Base-by-base conservation (phyloP, 495 filamentous ascomycete genomes). In the Trichocladium uniseriatum region DNA sequence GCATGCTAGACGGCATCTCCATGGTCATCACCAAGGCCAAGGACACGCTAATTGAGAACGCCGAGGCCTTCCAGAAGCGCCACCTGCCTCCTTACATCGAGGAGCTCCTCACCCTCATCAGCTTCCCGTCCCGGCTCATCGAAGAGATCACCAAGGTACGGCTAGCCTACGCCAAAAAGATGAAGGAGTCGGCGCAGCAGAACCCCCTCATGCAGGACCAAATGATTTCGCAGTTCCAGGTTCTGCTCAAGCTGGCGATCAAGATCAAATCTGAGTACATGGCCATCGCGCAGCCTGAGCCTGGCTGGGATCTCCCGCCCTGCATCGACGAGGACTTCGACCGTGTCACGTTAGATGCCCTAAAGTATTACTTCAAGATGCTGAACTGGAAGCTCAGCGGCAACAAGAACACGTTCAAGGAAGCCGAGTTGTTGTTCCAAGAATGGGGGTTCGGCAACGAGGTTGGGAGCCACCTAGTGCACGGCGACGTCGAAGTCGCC, bases 371-470 rank as follows among this genome's bases (percentile, higher is more conserved):
- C 63, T 97, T 98, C 73, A 86, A 88, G 56, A 84, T 98, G 70
- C 72, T 98, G 43, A 95, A 95, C 57, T 95, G 89, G 86, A 96
- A 96, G 62, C 72, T 98, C 38, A 89, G 88, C 60, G 87, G 89
- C 38, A 97, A 96, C 69, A 96, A 95, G 63, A 98, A 97, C 66
- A 95, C 92, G 0, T 97, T 97, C 76, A 97, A 97, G 62, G 92
- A 97, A 59, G 92, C 92, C 11, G 92, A 98, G 67, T 87, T 98
- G 52, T 69, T 98, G 27, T 91, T 95, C 60, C 90, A 95, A 56
- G 92, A 97, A 64, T 98, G 92, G 91, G 85, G 84, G 21, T 97
- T 95, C 53, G 89, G 85, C 1, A 96, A 96, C 58, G 83, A 89
- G 48, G 84, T 97, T 50, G 92, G 90, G 11, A 78, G 84, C 19